Percentiles rank a stretch among this genome's conserved stretches.
Conservation (phyloP, 805 yeast genomes). For the Wickerhamomyces subpelliculosus region DNA sequence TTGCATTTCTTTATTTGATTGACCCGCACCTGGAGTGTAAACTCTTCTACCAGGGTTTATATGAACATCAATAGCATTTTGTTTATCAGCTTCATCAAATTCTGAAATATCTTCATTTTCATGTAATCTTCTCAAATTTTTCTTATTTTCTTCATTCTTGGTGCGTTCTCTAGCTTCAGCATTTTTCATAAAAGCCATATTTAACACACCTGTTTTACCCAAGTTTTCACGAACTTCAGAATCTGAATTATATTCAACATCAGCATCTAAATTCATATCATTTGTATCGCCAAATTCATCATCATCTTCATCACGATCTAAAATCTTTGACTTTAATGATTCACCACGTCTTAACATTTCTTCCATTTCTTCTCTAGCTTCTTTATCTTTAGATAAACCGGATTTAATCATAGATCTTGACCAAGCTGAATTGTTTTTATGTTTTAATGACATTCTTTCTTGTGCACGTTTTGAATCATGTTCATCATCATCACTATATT, state of each 20-base stretch:
- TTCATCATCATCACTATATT: conserved; percentile 49
- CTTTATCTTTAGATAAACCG: conserved; percentile 84
- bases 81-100: conserved; percentile 29
- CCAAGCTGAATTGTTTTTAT: conserved; percentile 85
- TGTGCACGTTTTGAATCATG: conserved; percentile 73
- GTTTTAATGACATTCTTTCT: conserved; percentile 89
- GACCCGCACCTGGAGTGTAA: conserved; percentile 52
- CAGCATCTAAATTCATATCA: conserved; percentile 45
- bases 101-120: conserved; percentile 37
- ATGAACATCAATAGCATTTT: conserved; percentile 38
- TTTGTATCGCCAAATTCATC: conserved; percentile 33
- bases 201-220: conserved; percentile 85
- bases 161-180: conserved; percentile 69
- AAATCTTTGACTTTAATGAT: conserved; percentile 59
- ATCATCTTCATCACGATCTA: conserved; percentile 44
- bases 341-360: conserved; percentile 92
- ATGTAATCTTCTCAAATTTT: conserved; percentile 42
- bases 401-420: conserved; percentile 84
- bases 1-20: conserved; percentile 25
- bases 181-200: conserved; percentile 92
- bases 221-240: conserved; percentile 32
- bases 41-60: conserved; percentile 75
- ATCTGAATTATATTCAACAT: conserved; percentile 36
- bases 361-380: conserved; percentile 82
- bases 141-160: conserved; percentile 49